Evolutionary conservation across 805 yeast species (phyloP), one percentile per base, ranked within the genome.

Genomic region (Candida rishiriensis): DNA sequence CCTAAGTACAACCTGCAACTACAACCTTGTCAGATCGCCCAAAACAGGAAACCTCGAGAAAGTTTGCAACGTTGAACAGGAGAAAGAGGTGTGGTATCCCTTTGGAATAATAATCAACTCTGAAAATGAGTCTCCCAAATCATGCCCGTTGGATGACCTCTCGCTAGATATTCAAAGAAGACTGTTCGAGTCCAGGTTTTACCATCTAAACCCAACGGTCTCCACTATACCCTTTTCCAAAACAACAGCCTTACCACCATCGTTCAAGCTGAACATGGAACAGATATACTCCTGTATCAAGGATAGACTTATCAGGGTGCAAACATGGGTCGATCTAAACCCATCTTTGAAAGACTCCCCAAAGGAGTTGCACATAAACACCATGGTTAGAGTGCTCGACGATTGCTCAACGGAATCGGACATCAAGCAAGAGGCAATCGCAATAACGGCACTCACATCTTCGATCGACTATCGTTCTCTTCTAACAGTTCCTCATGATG

Each of bases 291-390:
- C 29, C 0, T 43, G 44, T 34, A 46, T 60, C 15, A 42, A 49
- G 10, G 47, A 58, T 18, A 51, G 76, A 44, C 46, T 67, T 28
- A 42, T 53, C 9, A 53, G 77, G 49, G 63, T 72, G 49, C 59
- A 68, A 47, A 56, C 72, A 0, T 72, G 76, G 76, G 60, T 63
- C 2, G 76, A 75, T 2, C 52, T 69, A 12, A 60, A 63, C 10
- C 40, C 46, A 33, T 21, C 17, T 4, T n/a, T 43, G 13, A 30
- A 55, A 4, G n/a, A 47, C 21, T 17, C 35, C n/a, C 34, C 51
- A 18, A 21, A 33, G 10, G 40, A 59, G 29, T 35, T 36, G 11
- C 29, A 33, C 17, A 37, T 69, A 2, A 63, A 64, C 39, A 57
- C 70, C 8, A 69, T 71, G 71, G 51, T 64, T 1, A 60, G 63